Percentiles rank a stretch among this genome's conserved stretches.
Evolutionary conservation across 768 basidiomycete species (phyloP).

Genomic region (Suillus placidus): DNA sequence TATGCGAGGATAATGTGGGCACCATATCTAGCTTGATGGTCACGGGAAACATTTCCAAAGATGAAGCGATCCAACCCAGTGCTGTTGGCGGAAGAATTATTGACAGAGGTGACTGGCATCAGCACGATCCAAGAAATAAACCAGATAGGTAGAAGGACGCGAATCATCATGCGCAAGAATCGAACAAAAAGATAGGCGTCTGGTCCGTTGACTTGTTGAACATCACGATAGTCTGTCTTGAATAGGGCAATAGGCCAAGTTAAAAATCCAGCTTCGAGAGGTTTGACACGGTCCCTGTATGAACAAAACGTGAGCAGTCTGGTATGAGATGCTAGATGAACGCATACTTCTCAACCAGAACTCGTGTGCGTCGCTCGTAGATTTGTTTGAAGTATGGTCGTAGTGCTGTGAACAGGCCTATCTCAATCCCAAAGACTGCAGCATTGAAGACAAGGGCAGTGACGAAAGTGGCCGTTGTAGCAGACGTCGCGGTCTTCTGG

Average conservation of each 20-base stretch:
- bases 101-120: constrained; percentile 69
- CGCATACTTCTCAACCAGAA: constrained; percentile 47
- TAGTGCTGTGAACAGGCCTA: constrained; percentile 79
- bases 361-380: constrained; percentile 86
- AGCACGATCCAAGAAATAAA: constrained; percentile 84
- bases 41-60: constrained; percentile 71
- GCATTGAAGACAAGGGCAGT: constrained; percentile 86
- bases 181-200: constrained; percentile 96
- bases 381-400: constrained; percentile 85
- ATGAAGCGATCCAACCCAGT: constrained; percentile 70
- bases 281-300: constrained; percentile 56
- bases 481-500: constrained; percentile 44
- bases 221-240: constrained; percentile 60
- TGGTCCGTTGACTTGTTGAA: constrained; percentile 72
- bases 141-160: constrained; percentile 90
- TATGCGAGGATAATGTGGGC: constrained; percentile 81
- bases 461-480: constrained; percentile 78
- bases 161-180: constrained; percentile 82
- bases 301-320: constrained; percentile 4
- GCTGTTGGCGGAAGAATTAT: constrained; percentile 48
- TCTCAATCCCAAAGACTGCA: constrained; percentile 68
- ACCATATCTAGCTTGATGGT: constrained; percentile 61
- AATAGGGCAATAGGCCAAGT: constrained; percentile 71
- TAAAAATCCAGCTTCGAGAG: constrained; percentile 53
- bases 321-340: not conserved